Percentiles rank a stretch among this genome's conserved stretches.
Evolutionary conservation across 2,329 filamentous ascomycete species (phyloP).

Genomic region (Zymoseptoria brevis): DNA sequence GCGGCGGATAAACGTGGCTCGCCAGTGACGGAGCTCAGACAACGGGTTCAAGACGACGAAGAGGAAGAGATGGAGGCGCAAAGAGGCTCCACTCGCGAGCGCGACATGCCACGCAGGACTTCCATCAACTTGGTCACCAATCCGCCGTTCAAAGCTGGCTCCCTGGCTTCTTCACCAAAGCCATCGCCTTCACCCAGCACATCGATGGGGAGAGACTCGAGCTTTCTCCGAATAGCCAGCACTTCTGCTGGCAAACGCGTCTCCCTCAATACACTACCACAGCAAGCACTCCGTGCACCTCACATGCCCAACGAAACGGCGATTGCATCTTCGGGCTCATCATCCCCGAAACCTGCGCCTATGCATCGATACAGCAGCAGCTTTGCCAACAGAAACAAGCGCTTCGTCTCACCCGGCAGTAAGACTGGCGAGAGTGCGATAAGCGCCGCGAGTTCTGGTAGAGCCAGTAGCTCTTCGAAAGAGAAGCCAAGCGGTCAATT

Average conservation of each 20-base stretch:
- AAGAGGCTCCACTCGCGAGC: slow-evolving; percentile 5
- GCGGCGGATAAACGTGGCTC: slow-evolving; percentile 23
- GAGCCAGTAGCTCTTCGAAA: slow-evolving; percentile 65
- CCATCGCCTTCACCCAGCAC: slow-evolving; percentile 46
- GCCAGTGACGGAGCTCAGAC: slow-evolving; percentile 23
- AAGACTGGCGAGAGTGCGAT: slow-evolving; percentile 64
- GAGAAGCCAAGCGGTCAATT: slow-evolving; percentile 21
- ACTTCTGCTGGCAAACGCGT: slow-evolving; percentile 47
- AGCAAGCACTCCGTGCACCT: slow-evolving; percentile 61
- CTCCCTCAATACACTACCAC: slow-evolving; percentile 67
- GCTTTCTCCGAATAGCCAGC: slow-evolving; percentile 8
- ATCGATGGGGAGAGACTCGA: slow-evolving; percentile 22
- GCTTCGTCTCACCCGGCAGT: slow-evolving; percentile 65
- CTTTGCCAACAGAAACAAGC: slow-evolving; percentile 75
- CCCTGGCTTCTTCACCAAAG: slow-evolving; percentile 50
- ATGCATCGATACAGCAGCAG: slow-evolving; percentile 88
- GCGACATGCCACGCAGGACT: slow-evolving; percentile 3
- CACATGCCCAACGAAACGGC: slow-evolving; percentile 55
- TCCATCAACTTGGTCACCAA: slow-evolving; percentile 73
- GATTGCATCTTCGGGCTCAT: slow-evolving; percentile 58
- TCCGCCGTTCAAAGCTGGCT: slow-evolving; percentile 92
- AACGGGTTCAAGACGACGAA: slow-evolving; percentile 19
- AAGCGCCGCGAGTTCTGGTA: slow-evolving; percentile 72
- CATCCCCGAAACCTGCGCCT: slow-evolving; percentile 70
- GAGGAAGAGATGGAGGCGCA: slow-evolving; percentile 7